phyloP scores from a whole-genome alignment of 1,284 basidiomycete genomes.

The Sanghuangporus sanghuang region DNA sequence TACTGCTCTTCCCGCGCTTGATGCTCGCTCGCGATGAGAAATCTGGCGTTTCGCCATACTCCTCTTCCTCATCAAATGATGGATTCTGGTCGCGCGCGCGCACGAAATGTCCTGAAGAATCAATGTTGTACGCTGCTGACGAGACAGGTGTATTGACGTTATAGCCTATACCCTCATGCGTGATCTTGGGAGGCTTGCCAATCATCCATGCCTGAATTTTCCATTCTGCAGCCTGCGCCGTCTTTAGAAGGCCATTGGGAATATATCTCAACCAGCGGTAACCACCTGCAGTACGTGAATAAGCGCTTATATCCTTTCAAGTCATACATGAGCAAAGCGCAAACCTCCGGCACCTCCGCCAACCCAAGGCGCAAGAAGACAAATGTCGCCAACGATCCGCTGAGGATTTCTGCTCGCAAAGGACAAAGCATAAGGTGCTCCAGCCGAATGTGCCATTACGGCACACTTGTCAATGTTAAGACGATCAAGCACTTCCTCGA shows the following conservation, averaged over 20 bases:
- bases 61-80: background rate
- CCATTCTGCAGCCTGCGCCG: constrained; percentile 97
- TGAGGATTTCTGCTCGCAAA: constrained; percentile 72
- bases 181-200: constrained; percentile 84
- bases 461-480: constrained; percentile 79
- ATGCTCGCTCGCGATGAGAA: background rate
- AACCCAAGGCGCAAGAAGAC: constrained; percentile 96
- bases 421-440: constrained; percentile 90
- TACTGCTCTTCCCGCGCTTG: constrained; percentile 1
- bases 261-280: constrained; percentile 98
- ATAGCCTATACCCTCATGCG: constrained; percentile 78
- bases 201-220: constrained; percentile 94
- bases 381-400: constrained; percentile 80
- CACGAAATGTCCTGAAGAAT: constrained; percentile 3
- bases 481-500: constrained; percentile 84
- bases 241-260: constrained; percentile 88
- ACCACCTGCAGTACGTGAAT: constrained; percentile 41
- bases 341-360: constrained; percentile 81
- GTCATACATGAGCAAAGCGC: constrained; percentile 24
- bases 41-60: background rate
- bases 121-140: constrained; percentile 29
- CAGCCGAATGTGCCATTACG: constrained; percentile 95
- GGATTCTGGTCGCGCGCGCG: background rate
- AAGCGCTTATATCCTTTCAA: constrained; percentile 20
- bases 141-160: constrained; percentile 32